Base-by-base conservation (phyloP, 2,329 filamentous ascomycete species). In the Simplicillium aogashimaense region DNA sequence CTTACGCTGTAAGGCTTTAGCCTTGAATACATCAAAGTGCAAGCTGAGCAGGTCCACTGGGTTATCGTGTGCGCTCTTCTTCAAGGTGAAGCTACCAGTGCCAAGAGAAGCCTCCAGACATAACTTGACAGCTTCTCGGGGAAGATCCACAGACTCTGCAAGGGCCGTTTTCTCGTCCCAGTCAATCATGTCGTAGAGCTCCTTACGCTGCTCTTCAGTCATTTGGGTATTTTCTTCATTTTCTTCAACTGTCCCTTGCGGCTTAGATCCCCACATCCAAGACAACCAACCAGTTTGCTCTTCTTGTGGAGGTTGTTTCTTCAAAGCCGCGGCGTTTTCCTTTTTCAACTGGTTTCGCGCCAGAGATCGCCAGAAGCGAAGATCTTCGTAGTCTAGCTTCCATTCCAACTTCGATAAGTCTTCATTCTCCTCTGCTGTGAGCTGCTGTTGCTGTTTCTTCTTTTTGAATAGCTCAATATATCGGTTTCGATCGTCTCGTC, bases 391-490 rank as follows among this genome's bases (percentile, higher is more conserved):
- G 29, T 74, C 80, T 2, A 95, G 72, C 57, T 95, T 95, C 67
- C 76, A 78, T 58, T 99, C 92, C 3, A 99, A 72, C 37, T 71
- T 71, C 34, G 81, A 76, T 2, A 95, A 57, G 31, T 89, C 84
- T 35, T 82, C 78, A 2, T 61, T 70, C 50, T 98, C 92, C 7
- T 81, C 69, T 0, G 79, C 59, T 0, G 78, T 72, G 10, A 95
- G 65, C 44, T 85, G 83, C 45, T 80, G 78, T 50, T 77, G 81
- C 46, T 82, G 76, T 55, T 87, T 88, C 60, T 81, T 86, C 66
- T 95, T 95, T 63, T 97, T 98, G 74, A 97, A 99, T 1, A 98
- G 66, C 44, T 87, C 79, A 45, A 97, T 95, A 57, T 98, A 99
- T 35, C 78, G 77, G 45, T 78, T 76, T 36, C 92, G 84, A 53